Percentiles rank a stretch among this genome's conserved stretches.
Evolutionary conservation across 768 basidiomycete genomes (phyloP).

Genomic region (Lyophyllum semitale): DNA sequence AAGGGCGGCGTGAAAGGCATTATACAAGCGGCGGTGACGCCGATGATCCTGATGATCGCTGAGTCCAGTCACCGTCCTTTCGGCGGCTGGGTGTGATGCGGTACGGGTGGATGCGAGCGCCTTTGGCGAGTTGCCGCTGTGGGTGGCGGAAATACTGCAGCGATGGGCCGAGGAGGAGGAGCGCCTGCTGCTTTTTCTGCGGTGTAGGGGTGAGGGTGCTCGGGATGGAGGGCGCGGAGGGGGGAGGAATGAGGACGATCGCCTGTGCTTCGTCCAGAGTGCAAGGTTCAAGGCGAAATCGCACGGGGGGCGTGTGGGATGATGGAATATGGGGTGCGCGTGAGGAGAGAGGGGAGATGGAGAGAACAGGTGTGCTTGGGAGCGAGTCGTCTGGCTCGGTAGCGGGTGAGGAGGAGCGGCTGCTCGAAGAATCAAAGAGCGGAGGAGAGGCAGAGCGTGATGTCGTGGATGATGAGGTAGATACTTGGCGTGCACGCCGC

Average conservation of each 20-base stretch:
- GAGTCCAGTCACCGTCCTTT: neutral
- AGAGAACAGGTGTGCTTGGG: conserved; percentile 34
- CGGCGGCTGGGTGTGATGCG: conserved; percentile 36
- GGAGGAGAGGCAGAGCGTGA: conserved; percentile 41
- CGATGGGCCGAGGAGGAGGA: conserved; percentile 54
- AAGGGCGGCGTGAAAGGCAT: neutral
- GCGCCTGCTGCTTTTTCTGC: conserved; percentile 25
- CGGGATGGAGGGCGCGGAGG: conserved; percentile 22
- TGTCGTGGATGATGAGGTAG: conserved; percentile 38
- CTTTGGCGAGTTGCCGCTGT: conserved; percentile 40
- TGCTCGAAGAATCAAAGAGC: conserved; percentile 20
- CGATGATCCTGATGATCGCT: conserved; percentile 5
- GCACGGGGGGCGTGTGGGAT: conserved; percentile 11
- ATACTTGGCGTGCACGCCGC: conserved; percentile 32
- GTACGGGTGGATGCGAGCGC: conserved; percentile 59
- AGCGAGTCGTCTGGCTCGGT: conserved; percentile 10
- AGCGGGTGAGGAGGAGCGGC: neutral
- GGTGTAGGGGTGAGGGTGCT: conserved; percentile 11
- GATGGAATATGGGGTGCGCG: conserved; percentile 22
- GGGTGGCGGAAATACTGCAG: conserved; percentile 48
- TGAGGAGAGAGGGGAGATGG: conserved; percentile 26
- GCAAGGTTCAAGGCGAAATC: conserved; percentile 43
- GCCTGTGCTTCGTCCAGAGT: conserved; percentile 56
- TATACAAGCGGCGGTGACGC: neutral
- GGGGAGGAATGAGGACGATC: conserved; percentile 45